phyloP scores from a whole-genome alignment of 2,329 filamentous ascomycete species.

The Alternaria solani region DNA sequence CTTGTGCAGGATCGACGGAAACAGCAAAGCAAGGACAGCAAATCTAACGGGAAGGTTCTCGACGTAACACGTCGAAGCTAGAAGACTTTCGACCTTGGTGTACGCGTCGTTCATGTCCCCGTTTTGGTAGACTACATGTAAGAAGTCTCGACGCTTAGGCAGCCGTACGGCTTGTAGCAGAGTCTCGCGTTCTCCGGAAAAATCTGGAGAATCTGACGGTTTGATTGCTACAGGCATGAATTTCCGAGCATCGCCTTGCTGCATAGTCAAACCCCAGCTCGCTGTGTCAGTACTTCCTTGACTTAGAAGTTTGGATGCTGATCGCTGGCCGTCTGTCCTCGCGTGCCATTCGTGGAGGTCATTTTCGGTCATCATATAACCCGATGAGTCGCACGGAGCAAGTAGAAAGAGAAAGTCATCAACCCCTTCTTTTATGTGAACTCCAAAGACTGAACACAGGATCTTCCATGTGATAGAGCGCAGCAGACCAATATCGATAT shows the following conservation, averaged over 20 bases:
- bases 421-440: slow-evolving; percentile 30
- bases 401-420: slow-evolving; percentile 45
- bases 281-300: slow-evolving; percentile 6
- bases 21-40: slow-evolving; percentile 64
- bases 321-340: slow-evolving; percentile 17
- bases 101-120: slow-evolving; percentile 36
- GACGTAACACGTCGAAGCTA: slow-evolving; percentile 57
- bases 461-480: slow-evolving; percentile 38
- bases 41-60: slow-evolving; percentile 57
- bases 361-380: slow-evolving; percentile 7
- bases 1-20: slow-evolving; percentile 77
- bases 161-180: slow-evolving; percentile 48
- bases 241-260: slow-evolving; percentile 31
- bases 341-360: slow-evolving; percentile 27
- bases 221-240: slow-evolving; percentile 25
- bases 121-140: slow-evolving; percentile 54
- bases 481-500: slow-evolving; percentile 29
- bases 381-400: slow-evolving; percentile 29
- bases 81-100: slow-evolving; percentile 59
- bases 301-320: slow-evolving; percentile 25
- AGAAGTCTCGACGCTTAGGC: slow-evolving; percentile 66
- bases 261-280: slow-evolving; percentile 36
- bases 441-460: slow-evolving; percentile 30
- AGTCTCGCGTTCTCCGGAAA: background rate
- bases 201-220: background rate